phyloP scores from a whole-genome alignment of 2,329 filamentous ascomycete genomes.

The Aspergillus uvarum region DNA sequence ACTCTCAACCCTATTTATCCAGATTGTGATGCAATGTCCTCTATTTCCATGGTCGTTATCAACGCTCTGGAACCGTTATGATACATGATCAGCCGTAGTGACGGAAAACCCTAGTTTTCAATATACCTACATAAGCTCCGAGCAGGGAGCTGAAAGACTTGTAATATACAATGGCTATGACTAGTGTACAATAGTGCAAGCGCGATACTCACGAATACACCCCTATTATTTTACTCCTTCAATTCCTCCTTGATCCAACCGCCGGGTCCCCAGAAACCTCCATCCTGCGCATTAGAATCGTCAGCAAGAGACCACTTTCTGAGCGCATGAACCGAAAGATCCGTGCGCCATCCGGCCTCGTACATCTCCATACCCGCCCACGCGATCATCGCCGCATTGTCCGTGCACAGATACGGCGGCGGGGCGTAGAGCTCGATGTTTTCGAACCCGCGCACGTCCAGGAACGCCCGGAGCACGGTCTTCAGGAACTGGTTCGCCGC shows the following conservation, averaged over 20 bases:
- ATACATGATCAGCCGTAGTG: neutral
- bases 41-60: neutral
- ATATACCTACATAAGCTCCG: neutral
- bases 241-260: slow-evolving; percentile 48
- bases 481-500: slow-evolving; percentile 80
- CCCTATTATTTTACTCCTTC: neutral
- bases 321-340: slow-evolving; percentile 59
- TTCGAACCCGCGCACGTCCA: slow-evolving; percentile 66
- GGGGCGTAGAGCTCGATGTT: slow-evolving; percentile 68
- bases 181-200: neutral
- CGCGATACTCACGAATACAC: neutral
- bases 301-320: slow-evolving; percentile 67
- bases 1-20: neutral
- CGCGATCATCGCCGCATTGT: slow-evolving; percentile 97
- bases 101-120: neutral
- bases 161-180: neutral
- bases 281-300: slow-evolving; percentile 59
- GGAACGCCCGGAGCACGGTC: slow-evolving; percentile 59
- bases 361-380: slow-evolving; percentile 96
- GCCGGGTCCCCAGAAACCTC: slow-evolving; percentile 64
- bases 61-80: neutral
- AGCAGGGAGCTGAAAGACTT: neutral
- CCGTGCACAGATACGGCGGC: slow-evolving; percentile 77
- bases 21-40: neutral
- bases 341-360: slow-evolving; percentile 68